Evolutionary conservation across 2,329 filamentous ascomycete species (phyloP).

Genomic region (Aureobasidium lini): DNA sequence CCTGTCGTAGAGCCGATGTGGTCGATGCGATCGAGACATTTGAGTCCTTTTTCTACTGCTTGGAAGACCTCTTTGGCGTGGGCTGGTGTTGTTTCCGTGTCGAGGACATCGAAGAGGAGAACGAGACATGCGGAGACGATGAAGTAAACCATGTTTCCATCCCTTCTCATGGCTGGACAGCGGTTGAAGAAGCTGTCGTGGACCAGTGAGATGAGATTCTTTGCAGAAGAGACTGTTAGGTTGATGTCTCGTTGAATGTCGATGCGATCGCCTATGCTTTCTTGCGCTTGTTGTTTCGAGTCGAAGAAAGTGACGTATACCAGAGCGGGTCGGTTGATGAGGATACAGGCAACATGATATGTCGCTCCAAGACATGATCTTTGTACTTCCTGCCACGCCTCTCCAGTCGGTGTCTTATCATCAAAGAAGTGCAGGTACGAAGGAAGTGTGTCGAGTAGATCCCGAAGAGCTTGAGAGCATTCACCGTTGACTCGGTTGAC

Average conservation of each 20-base stretch:
- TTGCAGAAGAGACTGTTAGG: background rate
- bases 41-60: slow-evolving; percentile 2
- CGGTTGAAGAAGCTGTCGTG: slow-evolving; percentile 9
- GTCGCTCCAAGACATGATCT: background rate
- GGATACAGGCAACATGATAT: background rate
- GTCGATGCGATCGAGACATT: slow-evolving; percentile 4
- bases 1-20: slow-evolving; percentile 13
- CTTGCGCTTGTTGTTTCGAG: slow-evolving; percentile 1
- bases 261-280: slow-evolving; percentile 11
- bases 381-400: slow-evolving; percentile 5
- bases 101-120: slow-evolving; percentile 11
- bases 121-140: slow-evolving; percentile 11
- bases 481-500: background rate
- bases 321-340: slow-evolving; percentile 8
- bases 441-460: background rate
- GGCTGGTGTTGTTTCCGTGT: slow-evolving; percentile 5
- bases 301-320: slow-evolving; percentile 13
- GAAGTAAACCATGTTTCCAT: slow-evolving; percentile 11
- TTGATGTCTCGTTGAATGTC: slow-evolving; percentile 10
- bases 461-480: background rate
- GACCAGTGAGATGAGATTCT: background rate
- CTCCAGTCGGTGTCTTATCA: background rate
- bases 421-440: slow-evolving; percentile 5
- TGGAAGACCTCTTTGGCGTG: slow-evolving; percentile 10
- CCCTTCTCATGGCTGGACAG: slow-evolving; percentile 2